Evolutionary conservation across 768 basidiomycete genomes (phyloP), one percentile per base, ranked within the genome.

Genomic region (Leccinum subtestaceum): DNA sequence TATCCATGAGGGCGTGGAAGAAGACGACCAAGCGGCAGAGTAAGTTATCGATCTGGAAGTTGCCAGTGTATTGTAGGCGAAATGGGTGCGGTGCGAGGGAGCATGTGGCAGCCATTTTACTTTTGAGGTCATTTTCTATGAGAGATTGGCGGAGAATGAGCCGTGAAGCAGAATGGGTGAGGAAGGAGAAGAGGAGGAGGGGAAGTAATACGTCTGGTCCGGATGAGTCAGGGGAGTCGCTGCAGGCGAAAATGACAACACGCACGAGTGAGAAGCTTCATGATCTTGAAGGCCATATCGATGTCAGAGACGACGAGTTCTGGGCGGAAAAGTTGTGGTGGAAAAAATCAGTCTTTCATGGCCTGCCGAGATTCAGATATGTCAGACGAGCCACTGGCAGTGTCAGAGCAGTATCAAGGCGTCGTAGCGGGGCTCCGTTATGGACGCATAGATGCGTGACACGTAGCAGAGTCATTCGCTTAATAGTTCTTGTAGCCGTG

Each of bases 11-110:
- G 9, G 57, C 47, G 36, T 83, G 78, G 68, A 84, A 85, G 67
- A 84, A 77, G 0, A 69, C 60, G 49, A 83, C 78, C 40, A 84
- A 49, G 11, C 67, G 64, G 54, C 84, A 85, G 10, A 85, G 64
- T 8, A 58, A 5, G 11, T 47, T 32, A 61, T 86, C 81, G n/a
- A 78, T 31, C 5, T 53, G 47, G n/a, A 64, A 40, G 13, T 72
- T 43, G 5, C 75, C 74, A 17, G 79, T 80, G 65, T 81, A 81
- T 2, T 67, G 51, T 12, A 82, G 65, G 13, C 71, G 74, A 62
- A 76, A 78, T 10, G 76, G 73, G 25, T 57, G 57, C 2, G 57
- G 29, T 11, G 31, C 50, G 11, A 63, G 19, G 40, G 69, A 31
- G 62, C 83, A 84, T 43, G 74, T 71, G 3, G 65, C 59, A n/a